Conservation (phyloP, 371 early-diverging fungal genomes). For the Phascolomyces articulosus region DNA sequence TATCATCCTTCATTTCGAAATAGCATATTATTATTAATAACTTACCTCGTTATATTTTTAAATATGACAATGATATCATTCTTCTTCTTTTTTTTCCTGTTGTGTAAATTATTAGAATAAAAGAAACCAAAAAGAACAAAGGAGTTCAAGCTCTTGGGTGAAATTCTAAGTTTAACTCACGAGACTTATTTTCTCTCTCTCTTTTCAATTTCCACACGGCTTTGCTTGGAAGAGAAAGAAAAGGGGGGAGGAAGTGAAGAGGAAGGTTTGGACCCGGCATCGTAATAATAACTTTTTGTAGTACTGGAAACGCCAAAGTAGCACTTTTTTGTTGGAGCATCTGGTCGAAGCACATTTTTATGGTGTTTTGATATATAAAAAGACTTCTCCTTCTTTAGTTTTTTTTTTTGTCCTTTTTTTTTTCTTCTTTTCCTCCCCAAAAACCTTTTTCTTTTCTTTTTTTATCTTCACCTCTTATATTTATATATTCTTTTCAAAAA, state of each 20-base stretch:
- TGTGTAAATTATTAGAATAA: not conserved
- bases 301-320: slow-evolving; percentile 8
- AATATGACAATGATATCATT: too few relatives aligned
- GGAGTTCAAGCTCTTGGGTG: not conserved
- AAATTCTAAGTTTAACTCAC: slow-evolving; percentile 1
- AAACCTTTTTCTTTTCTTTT: not conserved
- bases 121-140: not conserved
- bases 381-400: not conserved
- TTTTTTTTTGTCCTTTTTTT: not conserved
- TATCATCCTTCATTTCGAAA: too few relatives aligned
- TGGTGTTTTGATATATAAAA: slow-evolving; percentile 5
- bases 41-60: too few relatives aligned
- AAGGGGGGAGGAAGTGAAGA: not conserved
- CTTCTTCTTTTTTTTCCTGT: too few relatives aligned
- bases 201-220: not conserved
- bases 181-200: not conserved
- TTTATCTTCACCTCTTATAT: not conserved
- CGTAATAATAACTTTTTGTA: too few relatives aligned
- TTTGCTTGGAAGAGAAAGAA: not conserved
- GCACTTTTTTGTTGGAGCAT: slow-evolving; percentile 2
- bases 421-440: not conserved
- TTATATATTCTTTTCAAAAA: not conserved
- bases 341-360: slow-evolving; percentile 1
- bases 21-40: too few relatives aligned
- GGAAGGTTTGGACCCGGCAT: not conserved